Percentiles rank a stretch among this genome's conserved stretches.
Conservation (phyloP, 225 moss, liverwort and hornwort genomes). For the Climacium dendroides region DNA sequence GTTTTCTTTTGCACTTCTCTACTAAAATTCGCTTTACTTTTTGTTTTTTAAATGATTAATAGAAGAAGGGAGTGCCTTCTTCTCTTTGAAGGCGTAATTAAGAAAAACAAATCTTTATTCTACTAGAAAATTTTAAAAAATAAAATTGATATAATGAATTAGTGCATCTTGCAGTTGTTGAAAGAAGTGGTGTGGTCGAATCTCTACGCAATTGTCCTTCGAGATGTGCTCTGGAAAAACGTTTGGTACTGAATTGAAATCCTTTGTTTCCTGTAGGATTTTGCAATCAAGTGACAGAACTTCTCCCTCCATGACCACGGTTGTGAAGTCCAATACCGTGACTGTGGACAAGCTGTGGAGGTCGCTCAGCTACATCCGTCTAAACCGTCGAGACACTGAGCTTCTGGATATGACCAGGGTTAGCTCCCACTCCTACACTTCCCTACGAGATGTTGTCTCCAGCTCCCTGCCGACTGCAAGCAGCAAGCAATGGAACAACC, state of each 20-base stretch:
- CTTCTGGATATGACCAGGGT: conserved; percentile 37
- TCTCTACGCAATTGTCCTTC: neutral
- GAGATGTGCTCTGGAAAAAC: neutral
- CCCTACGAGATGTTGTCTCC: conserved; percentile 22
- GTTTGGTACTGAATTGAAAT: neutral
- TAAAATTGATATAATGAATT: no score
- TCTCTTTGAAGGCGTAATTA: neutral
- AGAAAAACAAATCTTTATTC: neutral
- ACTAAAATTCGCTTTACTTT: no score
- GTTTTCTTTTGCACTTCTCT: neutral
- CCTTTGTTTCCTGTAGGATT: neutral
- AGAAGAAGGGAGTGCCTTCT: neutral
- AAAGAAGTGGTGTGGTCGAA: neutral
- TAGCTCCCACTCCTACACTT: conserved; percentile 30
- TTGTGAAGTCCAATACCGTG: conserved; percentile 23
- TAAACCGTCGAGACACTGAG: conserved; percentile 14
- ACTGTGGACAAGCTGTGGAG: conserved; percentile 27
- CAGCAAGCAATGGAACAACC: conserved; percentile 12
- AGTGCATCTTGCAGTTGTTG: neutral
- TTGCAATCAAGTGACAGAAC: neutral
- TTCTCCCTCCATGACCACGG: conserved; percentile 21
- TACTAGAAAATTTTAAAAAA: neutral
- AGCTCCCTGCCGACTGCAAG: neutral
- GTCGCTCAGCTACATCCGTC: conserved; percentile 2
- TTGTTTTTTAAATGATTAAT: neutral